Evolutionary conservation across 352 stramenopile genomes (phyloP).

Genomic region (Pythium sp.): DNA sequence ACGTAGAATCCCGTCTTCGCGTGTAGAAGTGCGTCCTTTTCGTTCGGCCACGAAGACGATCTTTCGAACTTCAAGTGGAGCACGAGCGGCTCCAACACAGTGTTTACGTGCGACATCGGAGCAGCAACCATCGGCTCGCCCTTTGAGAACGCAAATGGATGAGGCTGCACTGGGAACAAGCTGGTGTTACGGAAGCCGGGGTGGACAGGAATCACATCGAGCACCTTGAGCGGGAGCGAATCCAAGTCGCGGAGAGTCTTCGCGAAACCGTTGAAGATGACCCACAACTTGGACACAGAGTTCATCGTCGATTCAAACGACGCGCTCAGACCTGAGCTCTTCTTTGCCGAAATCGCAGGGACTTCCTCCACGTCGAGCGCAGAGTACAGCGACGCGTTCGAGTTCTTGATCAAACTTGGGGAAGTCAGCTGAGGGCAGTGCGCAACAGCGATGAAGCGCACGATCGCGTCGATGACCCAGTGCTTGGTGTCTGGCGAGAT

Average conservation of each 20-base stretch:
- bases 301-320: conserved; percentile 79
- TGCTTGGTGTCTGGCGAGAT: conserved; percentile 68
- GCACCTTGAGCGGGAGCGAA: conserved; percentile 83
- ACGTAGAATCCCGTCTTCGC: conserved; percentile 90
- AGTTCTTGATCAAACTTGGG: conserved; percentile 61
- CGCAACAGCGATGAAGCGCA: conserved; percentile 68
- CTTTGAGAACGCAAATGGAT: conserved; percentile 85
- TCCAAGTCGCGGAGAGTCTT: conserved; percentile 76
- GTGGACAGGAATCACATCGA: conserved; percentile 75
- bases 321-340: conserved; percentile 29
- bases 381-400: conserved; percentile 67
- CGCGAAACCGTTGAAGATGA: conserved; percentile 78
- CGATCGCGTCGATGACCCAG: conserved; percentile 64
- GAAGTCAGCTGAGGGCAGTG: conserved; percentile 60
- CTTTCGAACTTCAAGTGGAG: conserved; percentile 83
- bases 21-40: conserved; percentile 73
- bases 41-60: conserved; percentile 83
- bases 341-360: conserved; percentile 30
- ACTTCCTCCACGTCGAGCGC: conserved; percentile 62
- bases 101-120: conserved; percentile 63
- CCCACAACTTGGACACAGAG: conserved; percentile 69
- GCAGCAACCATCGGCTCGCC: conserved; percentile 50
- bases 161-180: conserved; percentile 75
- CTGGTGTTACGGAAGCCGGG: conserved; percentile 86
- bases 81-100: conserved; percentile 67